Percentiles rank a stretch among this genome's conserved stretches.
Conservation (phyloP, 352 stramenopile species). For the Thalassiosira livingstoniorum region DNA sequence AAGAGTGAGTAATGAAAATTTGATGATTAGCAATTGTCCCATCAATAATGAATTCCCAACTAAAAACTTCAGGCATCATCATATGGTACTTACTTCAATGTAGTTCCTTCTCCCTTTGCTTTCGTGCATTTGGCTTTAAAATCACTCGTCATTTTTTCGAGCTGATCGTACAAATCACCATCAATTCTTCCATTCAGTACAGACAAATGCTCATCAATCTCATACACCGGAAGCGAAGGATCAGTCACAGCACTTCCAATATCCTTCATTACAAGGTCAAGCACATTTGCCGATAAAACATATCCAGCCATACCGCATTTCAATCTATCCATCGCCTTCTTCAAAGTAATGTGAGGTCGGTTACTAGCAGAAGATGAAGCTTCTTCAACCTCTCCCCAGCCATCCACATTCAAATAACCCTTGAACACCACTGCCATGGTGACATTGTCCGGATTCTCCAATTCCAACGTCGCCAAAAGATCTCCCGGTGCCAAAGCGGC, state of each 20-base stretch:
- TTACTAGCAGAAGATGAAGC: slow-evolving; percentile 37
- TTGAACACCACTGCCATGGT: slow-evolving; percentile 92
- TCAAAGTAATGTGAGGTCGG: slow-evolving; percentile 33
- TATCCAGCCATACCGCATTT: slow-evolving; percentile 95
- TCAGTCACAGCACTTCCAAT: slow-evolving; percentile 89
- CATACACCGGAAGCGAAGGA: slow-evolving; percentile 86
- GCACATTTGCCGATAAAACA: slow-evolving; percentile 68
- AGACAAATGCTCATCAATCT: slow-evolving; percentile 97
- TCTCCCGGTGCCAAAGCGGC: slow-evolving; percentile 95
- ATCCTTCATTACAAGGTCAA: slow-evolving; percentile 85
- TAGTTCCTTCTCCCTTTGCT: slow-evolving; percentile 44
- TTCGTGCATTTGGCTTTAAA: slow-evolving; percentile 67
- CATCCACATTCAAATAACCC: slow-evolving; percentile 81
- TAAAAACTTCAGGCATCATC: not conserved
- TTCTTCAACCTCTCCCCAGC: slow-evolving; percentile 59
- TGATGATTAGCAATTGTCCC: too few relatives aligned
- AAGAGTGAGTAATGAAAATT: slow-evolving; percentile 1
- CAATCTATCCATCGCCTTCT: slow-evolving; percentile 87
- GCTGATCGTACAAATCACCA: slow-evolving; percentile 90
- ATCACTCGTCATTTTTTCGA: slow-evolving; percentile 77
- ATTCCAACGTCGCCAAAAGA: slow-evolving; percentile 95
- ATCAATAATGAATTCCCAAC: too few relatives aligned
- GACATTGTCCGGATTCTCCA: slow-evolving; percentile 98
- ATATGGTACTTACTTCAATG: slow-evolving; percentile 4
- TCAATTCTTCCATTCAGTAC: slow-evolving; percentile 96